A percentile compares a stretch with the other conserved stretches of the same genome.
These are phyloP conservation scores for Aechmea fasciata DNA, from an alignment of 176 grass and related monocot genomes.

Conservation along the genomic window DNA sequence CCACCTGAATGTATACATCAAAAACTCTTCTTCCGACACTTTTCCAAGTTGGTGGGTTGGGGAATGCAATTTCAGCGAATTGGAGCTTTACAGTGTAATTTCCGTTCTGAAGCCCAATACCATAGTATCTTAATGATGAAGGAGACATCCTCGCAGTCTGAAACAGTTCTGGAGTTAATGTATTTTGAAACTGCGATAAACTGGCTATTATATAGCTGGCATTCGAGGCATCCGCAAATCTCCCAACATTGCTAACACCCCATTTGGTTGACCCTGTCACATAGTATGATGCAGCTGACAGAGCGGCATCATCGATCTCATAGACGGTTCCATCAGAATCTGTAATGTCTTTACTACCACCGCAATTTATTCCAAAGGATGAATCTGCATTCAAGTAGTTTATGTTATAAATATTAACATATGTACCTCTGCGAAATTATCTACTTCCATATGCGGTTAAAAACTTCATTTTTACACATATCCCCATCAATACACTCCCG, in stretches of 20 bases:
- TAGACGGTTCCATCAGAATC: slow-evolving; percentile 46
- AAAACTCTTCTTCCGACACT: slow-evolving; percentile 65
- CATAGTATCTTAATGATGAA: slow-evolving; percentile 77
- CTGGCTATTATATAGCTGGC: slow-evolving; percentile 40
- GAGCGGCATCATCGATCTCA: slow-evolving; percentile 27
- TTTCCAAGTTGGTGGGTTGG: slow-evolving; percentile 29
- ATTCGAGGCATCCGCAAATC: slow-evolving; percentile 26
- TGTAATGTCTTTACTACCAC: slow-evolving; percentile 31
- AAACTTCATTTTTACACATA: too few species aligned
- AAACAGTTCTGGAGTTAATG: slow-evolving; percentile 57
- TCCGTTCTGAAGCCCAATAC: slow-evolving; percentile 81
- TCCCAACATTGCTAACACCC: slow-evolving; percentile 71
- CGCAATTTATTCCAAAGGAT: slow-evolving; percentile 63
- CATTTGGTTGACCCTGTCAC: slow-evolving; percentile 38
- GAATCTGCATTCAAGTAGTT: slow-evolving; percentile 32
- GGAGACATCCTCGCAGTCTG: slow-evolving; percentile 67
- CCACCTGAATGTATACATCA: slow-evolving; percentile 87
- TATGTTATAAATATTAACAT: not conserved
- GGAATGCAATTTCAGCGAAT: slow-evolving; percentile 52
- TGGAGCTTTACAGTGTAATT: slow-evolving; percentile 80
- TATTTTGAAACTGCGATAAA: slow-evolving; percentile 46
- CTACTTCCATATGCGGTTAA: not conserved
- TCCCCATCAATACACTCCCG: too few species aligned
- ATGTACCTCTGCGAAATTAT: not conserved
- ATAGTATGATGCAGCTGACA: slow-evolving; percentile 49